These are phyloP conservation scores for Penicillium macrosclerotiorum DNA, from an alignment of 495 filamentous ascomycete genomes.

Conservation along the genomic window DNA sequence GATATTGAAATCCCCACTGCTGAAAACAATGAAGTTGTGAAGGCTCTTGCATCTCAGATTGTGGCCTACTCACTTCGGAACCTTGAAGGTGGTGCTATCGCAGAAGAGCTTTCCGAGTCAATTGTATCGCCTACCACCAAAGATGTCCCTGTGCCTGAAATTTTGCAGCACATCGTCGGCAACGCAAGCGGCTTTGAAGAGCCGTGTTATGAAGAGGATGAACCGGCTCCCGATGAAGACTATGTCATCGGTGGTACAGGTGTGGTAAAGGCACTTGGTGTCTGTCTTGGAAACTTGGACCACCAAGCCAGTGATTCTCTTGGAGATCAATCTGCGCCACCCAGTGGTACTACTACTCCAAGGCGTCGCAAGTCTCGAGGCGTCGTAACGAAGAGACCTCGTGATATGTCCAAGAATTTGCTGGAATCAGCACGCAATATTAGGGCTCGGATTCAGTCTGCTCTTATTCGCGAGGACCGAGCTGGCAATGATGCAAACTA, in stretches of 20 bases:
- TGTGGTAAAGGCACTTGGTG: constrained; percentile 88
- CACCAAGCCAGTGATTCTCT: constrained; percentile 32
- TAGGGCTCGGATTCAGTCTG: constrained; percentile 75
- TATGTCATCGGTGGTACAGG: constrained; percentile 96
- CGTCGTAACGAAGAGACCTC: constrained; percentile 62
- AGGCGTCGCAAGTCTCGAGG: constrained; percentile 41
- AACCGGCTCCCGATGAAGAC: constrained; percentile 80
- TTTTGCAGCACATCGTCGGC: constrained; percentile 65
- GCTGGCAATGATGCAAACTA: constrained; percentile 68
- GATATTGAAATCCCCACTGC: constrained; percentile 85
- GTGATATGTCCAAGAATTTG: constrained; percentile 88
- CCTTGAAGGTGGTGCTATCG: constrained; percentile 63
- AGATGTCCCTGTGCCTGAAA: constrained; percentile 57
- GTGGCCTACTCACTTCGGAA: constrained; percentile 92
- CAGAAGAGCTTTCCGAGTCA: constrained; percentile 40
- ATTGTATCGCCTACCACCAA: constrained; percentile 32
- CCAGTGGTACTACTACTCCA: constrained; percentile 57
- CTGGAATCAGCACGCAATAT: constrained; percentile 85
- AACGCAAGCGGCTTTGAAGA: constrained; percentile 32
- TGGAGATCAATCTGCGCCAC: constrained; percentile 38
- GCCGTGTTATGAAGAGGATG: constrained; percentile 60
- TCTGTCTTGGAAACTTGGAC: constrained; percentile 74
- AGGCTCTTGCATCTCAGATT: constrained; percentile 87
- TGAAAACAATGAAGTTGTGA: constrained; percentile 82
- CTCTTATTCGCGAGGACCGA: constrained; percentile 72